phyloP scores from a whole-genome alignment of 2,329 filamentous ascomycete genomes.

The Paraphoma sp. region DNA sequence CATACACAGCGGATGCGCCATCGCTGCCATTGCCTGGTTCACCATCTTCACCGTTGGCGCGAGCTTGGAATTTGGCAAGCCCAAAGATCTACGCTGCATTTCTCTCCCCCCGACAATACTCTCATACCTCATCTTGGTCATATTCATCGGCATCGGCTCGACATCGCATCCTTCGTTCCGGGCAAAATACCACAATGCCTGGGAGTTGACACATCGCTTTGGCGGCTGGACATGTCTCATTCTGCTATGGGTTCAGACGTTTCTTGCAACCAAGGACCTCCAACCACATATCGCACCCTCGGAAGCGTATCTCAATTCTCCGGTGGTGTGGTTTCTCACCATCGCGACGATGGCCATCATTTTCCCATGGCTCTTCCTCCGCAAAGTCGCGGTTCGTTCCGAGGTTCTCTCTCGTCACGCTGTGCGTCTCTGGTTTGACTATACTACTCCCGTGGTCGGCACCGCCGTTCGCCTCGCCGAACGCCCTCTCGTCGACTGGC shows the following conservation, averaged over 20 bases:
- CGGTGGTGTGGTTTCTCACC: constrained; percentile 71
- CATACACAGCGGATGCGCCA: constrained; percentile 45
- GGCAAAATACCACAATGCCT: constrained; percentile 40
- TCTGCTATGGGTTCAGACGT: constrained; percentile 44
- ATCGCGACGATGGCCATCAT: constrained; percentile 71
- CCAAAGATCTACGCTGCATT: constrained; percentile 20
- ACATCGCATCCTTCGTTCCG: constrained; percentile 42
- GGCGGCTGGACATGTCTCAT: constrained; percentile 46
- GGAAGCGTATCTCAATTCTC: constrained; percentile 31
- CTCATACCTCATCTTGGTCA: constrained; percentile 37
- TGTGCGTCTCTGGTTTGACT: constrained; percentile 66
- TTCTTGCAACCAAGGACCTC: constrained; percentile 35
- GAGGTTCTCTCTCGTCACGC: constrained; percentile 78
- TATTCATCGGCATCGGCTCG: constrained; percentile 38
- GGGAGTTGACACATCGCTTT: constrained; percentile 47
- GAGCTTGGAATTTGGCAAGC: constrained; percentile 40
- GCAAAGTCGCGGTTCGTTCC: constrained; percentile 69
- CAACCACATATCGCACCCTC: constrained; percentile 19
- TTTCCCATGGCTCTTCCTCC: constrained; percentile 76
- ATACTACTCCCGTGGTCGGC: constrained; percentile 40
- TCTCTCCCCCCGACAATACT: constrained; percentile 30
- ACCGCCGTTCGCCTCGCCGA: constrained; percentile 41
- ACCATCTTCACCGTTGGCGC: constrained; percentile 50
- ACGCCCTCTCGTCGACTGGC: constrained; percentile 45
- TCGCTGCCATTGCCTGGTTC: constrained; percentile 52